phyloP scores from a whole-genome alignment of 768 basidiomycete species.

The Termitomyces sp. region DNA sequence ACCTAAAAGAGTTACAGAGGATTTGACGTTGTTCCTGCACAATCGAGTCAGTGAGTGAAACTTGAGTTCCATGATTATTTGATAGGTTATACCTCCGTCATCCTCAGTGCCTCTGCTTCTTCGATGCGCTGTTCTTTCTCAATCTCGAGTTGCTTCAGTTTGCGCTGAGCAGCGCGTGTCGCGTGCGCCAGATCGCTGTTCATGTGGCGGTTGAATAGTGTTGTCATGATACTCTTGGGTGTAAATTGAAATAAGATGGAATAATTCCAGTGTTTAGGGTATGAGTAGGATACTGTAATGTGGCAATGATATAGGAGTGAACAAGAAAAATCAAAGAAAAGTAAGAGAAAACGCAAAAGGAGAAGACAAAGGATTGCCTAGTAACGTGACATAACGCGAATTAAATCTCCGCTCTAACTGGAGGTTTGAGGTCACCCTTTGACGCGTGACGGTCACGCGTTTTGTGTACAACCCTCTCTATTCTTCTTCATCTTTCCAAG shows the following conservation, averaged over 20 bases:
- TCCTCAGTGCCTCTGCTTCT: conserved; percentile 50
- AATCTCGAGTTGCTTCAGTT: conserved; percentile 38
- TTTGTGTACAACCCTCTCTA: conserved; percentile 6
- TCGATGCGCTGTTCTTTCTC: conserved; percentile 50
- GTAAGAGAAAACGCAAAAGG: conserved; percentile 4
- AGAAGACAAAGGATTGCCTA: not conserved
- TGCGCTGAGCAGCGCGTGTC: conserved; percentile 42
- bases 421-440: not conserved
- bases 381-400: conserved; percentile 9
- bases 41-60: not conserved
- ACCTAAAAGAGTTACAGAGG: conserved; percentile 39
- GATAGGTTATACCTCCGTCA: conserved; percentile 42
- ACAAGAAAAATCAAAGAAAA: not conserved
- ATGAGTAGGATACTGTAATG: not conserved
- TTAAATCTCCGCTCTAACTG: conserved; percentile 28
- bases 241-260: not conserved
- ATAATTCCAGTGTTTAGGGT: not conserved
- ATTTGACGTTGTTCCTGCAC: conserved; percentile 34
- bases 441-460: conserved; percentile 24
- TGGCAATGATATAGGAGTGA: conserved; percentile 1
- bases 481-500: conserved; percentile 9
- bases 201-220: conserved; percentile 11
- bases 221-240: not conserved
- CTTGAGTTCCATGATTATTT: not conserved
- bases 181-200: conserved; percentile 16